Conservation (phyloP, 345 rosid genomes). For the Pistacia vera region DNA sequence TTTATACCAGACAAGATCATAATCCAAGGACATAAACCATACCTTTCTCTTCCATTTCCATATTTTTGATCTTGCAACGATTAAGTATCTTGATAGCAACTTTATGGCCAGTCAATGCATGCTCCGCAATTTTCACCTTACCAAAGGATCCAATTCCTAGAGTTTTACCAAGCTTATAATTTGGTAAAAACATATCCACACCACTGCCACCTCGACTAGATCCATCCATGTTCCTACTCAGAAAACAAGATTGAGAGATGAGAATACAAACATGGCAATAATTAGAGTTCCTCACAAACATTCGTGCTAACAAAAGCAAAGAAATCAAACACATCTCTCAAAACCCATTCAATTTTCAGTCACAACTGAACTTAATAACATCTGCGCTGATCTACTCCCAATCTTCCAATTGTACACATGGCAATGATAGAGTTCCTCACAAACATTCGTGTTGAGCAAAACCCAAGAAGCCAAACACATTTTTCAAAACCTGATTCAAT, state of each 20-base stretch:
- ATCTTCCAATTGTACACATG: neutral
- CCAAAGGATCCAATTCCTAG: conserved; percentile 96
- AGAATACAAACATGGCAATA: neutral
- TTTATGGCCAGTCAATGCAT: conserved; percentile 77
- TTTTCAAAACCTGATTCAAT: neutral
- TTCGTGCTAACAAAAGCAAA: neutral
- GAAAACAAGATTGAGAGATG: neutral
- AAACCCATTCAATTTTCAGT: neutral
- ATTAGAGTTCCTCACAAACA: neutral
- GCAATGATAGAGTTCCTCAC: neutral
- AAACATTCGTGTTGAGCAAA: neutral
- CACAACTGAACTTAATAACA: neutral
- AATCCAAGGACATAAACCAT: neutral
- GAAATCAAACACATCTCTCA: neutral
- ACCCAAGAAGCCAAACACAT: neutral
- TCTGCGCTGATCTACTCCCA: neutral
- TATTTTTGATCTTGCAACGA: conserved; percentile 72
- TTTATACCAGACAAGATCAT: neutral
- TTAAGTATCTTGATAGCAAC: conserved; percentile 97
- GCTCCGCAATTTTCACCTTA: conserved; percentile 92
- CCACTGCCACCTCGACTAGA: conserved; percentile 49
- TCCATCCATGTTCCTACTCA: conserved; percentile 58
- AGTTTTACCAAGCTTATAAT: conserved; percentile 82
- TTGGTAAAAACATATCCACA: conserved; percentile 55
- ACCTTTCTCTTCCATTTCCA: conserved; percentile 98